Conservation (phyloP, 1,284 basidiomycete species). For the Dichomitus squalens region DNA sequence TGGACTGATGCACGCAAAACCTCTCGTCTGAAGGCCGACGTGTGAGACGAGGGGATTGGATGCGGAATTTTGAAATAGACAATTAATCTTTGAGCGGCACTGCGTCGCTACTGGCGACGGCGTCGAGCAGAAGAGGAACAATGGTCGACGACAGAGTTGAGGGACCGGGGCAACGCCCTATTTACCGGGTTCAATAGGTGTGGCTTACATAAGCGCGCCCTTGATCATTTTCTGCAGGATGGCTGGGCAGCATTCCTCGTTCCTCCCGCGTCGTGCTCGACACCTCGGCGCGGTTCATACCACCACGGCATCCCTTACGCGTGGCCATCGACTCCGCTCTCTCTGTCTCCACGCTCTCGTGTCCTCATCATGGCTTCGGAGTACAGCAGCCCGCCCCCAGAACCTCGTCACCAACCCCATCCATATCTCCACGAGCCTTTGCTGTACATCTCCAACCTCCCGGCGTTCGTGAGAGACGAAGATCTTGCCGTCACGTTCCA, state of each 20-base stretch:
- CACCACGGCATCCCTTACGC: conserved; percentile 10
- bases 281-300: conserved; percentile 11
- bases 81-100: no score
- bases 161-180: no score
- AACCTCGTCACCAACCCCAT: conserved; percentile 46
- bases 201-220: background rate
- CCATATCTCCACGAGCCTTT: conserved; percentile 81
- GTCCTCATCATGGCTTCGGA: conserved; percentile 31
- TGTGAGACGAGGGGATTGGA: no score
- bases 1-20: no score
- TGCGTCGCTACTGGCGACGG: no score
- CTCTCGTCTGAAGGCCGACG: no score
- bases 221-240: background rate
- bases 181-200: background rate
- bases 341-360: conserved; percentile 1
- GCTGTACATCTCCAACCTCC: conserved; percentile 75
- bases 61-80: no score
- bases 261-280: conserved; percentile 2
- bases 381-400: conserved; percentile 26
- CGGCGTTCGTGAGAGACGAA: conserved; percentile 70
- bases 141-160: no score
- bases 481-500: conserved; percentile 71
- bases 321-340: conserved; percentile 6
- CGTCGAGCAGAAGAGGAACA: no score
- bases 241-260: background rate